A percentile compares a stretch with the other conserved stretches of the same genome.
These are phyloP conservation scores for Fusarium agapanthi DNA, from an alignment of 2,329 filamentous ascomycete species.

Conservation along the genomic window DNA sequence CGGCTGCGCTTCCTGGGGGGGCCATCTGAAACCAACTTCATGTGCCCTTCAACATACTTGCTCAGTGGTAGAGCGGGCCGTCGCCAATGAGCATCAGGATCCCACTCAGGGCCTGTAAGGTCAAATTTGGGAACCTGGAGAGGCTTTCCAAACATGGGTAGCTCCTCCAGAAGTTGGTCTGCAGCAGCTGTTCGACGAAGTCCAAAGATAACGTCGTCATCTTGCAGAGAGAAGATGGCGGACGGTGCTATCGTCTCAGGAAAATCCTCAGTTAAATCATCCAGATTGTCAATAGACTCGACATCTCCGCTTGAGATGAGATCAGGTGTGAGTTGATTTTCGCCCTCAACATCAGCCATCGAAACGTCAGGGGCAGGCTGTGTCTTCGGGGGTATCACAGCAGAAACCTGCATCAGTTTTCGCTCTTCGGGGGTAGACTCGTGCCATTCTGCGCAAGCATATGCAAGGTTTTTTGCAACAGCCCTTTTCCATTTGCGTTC, in stretches of 20 bases:
- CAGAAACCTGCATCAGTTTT: conserved; percentile 73
- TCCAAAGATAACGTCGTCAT: conserved; percentile 83
- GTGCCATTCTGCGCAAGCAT: conserved; percentile 86
- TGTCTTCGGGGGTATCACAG: conserved; percentile 56
- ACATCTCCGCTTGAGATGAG: conserved; percentile 71
- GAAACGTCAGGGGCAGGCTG: conserved; percentile 43
- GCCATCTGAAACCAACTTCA: conserved; percentile 72
- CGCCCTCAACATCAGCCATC: conserved; percentile 48
- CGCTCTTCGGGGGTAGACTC: conserved; percentile 70
- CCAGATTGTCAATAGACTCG: conserved; percentile 60
- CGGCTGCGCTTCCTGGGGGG: conserved; percentile 80
- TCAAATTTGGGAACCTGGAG: conserved; percentile 67
- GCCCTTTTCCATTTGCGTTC: conserved; percentile 94
- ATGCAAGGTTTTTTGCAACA: conserved; percentile 80
- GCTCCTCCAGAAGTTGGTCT: conserved; percentile 79
- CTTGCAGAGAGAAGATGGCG: conserved; percentile 82
- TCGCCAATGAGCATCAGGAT: conserved; percentile 77
- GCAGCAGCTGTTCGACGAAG: conserved; percentile 77
- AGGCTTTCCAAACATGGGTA: conserved; percentile 80
- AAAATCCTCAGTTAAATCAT: conserved; percentile 51
- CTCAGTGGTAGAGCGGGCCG: conserved; percentile 83
- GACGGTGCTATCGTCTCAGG: conserved; percentile 71
- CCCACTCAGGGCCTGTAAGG: conserved; percentile 63
- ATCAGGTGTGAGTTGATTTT: conserved; percentile 70
- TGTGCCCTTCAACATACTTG: conserved; percentile 84